These are phyloP conservation scores for Fonsecaea nubica DNA, from an alignment of 2,329 filamentous ascomycete species.

Conservation along the genomic window DNA sequence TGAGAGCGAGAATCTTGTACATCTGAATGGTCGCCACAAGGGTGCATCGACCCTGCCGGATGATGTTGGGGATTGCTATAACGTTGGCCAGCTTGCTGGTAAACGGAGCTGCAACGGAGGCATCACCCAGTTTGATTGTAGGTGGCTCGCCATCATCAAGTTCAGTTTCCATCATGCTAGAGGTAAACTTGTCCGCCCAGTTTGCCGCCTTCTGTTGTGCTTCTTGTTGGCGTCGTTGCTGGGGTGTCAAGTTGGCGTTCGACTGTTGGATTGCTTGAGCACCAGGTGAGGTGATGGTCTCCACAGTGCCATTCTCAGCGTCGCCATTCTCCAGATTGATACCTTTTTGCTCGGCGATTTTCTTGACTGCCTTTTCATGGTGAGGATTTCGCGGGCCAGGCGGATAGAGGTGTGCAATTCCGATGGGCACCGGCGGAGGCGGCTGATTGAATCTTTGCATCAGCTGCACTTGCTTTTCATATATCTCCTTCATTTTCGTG, in stretches of 20 bases:
- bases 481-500: constrained; percentile 97
- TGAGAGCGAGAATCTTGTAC: constrained; percentile 99
- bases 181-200: constrained; percentile 84
- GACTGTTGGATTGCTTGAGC: constrained; percentile 66
- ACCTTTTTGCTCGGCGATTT: constrained; percentile 81
- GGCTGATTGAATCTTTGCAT: constrained; percentile 97
- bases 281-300: constrained; percentile 71
- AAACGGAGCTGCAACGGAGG: constrained; percentile 95
- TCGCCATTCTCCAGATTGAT: constrained; percentile 55
- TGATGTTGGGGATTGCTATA: constrained; percentile 96
- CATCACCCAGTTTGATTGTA: constrained; percentile 94
- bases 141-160: constrained; percentile 89
- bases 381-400: constrained; percentile 91
- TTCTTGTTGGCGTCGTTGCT: constrained; percentile 61
- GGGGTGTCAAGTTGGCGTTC: constrained; percentile 56
- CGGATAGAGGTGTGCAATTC: constrained; percentile 94
- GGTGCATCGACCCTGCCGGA: constrained; percentile 95
- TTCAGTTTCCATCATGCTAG: constrained; percentile 87
- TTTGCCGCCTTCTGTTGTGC: constrained; percentile 74
- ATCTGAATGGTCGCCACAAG: constrained; percentile 98
- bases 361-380: constrained; percentile 87
- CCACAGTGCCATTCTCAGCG: constrained; percentile 57
- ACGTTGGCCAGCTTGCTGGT: constrained; percentile 98
- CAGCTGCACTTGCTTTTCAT: constrained; percentile 90
- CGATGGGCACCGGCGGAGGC: constrained; percentile 83